A percentile compares a stretch with the other conserved stretches of the same genome.
Conservation (phyloP, 768 basidiomycete genomes). For the Amylocystis lapponica region DNA sequence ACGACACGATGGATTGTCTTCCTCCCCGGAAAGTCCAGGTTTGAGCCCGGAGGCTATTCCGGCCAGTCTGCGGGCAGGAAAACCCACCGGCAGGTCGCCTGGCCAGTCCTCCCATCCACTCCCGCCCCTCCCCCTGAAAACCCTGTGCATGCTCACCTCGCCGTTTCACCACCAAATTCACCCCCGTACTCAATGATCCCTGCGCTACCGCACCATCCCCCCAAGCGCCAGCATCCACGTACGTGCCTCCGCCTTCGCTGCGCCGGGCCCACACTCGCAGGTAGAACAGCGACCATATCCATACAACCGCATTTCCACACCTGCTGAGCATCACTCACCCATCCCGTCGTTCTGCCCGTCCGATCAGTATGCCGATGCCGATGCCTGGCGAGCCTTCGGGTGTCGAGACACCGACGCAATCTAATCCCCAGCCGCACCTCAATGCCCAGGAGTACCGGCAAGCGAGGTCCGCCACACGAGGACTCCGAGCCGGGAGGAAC, state of each 20-base stretch:
- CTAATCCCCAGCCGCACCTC: slow-evolving; percentile 3
- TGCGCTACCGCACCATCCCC: neutral
- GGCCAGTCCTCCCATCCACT: neutral
- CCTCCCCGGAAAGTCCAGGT: slow-evolving; percentile 31
- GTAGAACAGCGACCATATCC: neutral
- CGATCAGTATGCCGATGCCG: slow-evolving; percentile 46
- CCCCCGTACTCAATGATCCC: slow-evolving; percentile 11
- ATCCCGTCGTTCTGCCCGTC: slow-evolving; percentile 29
- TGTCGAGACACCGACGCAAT: slow-evolving; percentile 10
- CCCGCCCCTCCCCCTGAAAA: slow-evolving; percentile 8
- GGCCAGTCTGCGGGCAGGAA: slow-evolving; percentile 38
- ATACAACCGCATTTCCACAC: neutral
- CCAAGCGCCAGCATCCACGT: slow-evolving; percentile 8
- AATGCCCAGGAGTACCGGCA: neutral
- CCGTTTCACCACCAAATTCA: slow-evolving; percentile 3
- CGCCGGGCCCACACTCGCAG: neutral
- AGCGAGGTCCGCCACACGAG: neutral
- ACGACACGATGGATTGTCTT: slow-evolving; percentile 33
- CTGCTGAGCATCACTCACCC: neutral
- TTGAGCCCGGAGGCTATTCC: slow-evolving; percentile 25
- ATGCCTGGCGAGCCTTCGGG: slow-evolving; percentile 37
- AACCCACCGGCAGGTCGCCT: slow-evolving; percentile 1
- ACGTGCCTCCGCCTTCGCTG: slow-evolving; percentile 10
- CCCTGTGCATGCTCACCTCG: slow-evolving; percentile 4
- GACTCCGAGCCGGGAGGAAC: slow-evolving; percentile 12